Evolutionary conservation across 1,284 basidiomycete species (phyloP).

Genomic region (Violaceomyces palustris): DNA sequence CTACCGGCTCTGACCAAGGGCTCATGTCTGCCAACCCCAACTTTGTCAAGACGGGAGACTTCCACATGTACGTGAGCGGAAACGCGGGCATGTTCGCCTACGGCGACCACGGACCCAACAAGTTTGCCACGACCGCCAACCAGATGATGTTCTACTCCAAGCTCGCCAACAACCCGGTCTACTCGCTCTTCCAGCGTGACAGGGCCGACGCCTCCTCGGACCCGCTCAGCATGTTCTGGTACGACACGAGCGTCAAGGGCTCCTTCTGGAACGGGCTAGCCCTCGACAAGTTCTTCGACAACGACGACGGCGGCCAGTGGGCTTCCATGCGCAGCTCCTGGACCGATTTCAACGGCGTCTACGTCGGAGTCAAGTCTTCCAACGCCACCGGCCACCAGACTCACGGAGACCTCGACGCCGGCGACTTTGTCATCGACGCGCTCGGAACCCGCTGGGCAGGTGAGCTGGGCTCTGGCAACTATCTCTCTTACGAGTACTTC

Average conservation of each 20-base stretch:
- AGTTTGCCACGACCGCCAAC: constrained; percentile 62
- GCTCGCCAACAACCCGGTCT: constrained; percentile 59
- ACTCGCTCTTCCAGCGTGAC: constrained; percentile 86
- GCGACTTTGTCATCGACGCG: constrained; percentile 92
- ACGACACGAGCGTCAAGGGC: constrained; percentile 73
- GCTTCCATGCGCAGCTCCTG: constrained; percentile 82
- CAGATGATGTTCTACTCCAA: constrained; percentile 43
- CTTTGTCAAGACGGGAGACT: constrained; percentile 71
- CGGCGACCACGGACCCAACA: constrained; percentile 93
- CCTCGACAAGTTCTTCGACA: constrained; percentile 73
- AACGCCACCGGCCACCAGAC: constrained; percentile 68
- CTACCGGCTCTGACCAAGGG: constrained; percentile 76
- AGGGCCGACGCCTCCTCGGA: constrained; percentile 71
- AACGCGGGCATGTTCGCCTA: constrained; percentile 83
- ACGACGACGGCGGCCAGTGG: constrained; percentile 66
- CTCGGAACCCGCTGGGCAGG: constrained; percentile 92
- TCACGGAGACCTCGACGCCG: constrained; percentile 86
- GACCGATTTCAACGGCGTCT: constrained; percentile 79
- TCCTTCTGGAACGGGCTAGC: constrained; percentile 84
- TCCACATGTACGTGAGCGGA: constrained; percentile 85
- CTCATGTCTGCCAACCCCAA: constrained; percentile 59
- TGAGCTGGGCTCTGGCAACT: constrained; percentile 85
- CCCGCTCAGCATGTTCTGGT: constrained; percentile 97
- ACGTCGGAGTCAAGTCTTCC: constrained; percentile 82
- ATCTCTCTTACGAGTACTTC: constrained; percentile 58